Conservation (phyloP, 169 alveolate species). For the Pseudocohnilembus persalinus region DNA sequence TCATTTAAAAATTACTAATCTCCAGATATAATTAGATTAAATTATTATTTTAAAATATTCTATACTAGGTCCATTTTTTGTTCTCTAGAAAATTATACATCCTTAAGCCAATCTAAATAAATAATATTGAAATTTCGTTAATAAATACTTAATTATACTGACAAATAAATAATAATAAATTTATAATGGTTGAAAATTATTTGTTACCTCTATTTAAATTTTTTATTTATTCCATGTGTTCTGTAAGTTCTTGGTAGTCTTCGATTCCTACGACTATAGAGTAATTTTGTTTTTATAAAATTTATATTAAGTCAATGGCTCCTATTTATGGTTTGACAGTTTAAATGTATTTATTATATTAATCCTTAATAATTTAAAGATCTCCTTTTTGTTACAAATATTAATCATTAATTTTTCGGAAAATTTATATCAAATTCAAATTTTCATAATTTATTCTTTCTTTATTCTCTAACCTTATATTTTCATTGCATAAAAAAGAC, state of each 20-base stretch:
- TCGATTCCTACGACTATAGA: background rate
- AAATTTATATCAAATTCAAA: no score
- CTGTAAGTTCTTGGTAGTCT: background rate
- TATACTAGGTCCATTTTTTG: background rate
- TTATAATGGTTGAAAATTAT: no score
- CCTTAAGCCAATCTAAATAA: background rate
- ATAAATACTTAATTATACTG: no score
- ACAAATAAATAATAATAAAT: no score
- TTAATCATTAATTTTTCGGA: no score
- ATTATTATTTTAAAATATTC: no score
- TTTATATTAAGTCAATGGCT: background rate
- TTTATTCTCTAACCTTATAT: background rate
- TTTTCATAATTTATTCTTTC: background rate
- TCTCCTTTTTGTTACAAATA: background rate
- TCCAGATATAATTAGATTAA: background rate
- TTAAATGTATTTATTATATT: no score
- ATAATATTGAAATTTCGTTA: background rate
- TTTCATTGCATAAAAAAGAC: background rate
- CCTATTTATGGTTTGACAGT: background rate
- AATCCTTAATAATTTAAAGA: no score
- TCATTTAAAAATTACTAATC: background rate
- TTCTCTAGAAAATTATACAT: background rate
- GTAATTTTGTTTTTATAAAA: background rate
- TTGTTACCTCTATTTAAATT: background rate
- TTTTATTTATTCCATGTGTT: background rate